A percentile compares a stretch with the other conserved stretches of the same genome.
These are phyloP conservation scores for Auricularia heimuer DNA, from an alignment of 768 basidiomycete species.

Conservation along the genomic window DNA sequence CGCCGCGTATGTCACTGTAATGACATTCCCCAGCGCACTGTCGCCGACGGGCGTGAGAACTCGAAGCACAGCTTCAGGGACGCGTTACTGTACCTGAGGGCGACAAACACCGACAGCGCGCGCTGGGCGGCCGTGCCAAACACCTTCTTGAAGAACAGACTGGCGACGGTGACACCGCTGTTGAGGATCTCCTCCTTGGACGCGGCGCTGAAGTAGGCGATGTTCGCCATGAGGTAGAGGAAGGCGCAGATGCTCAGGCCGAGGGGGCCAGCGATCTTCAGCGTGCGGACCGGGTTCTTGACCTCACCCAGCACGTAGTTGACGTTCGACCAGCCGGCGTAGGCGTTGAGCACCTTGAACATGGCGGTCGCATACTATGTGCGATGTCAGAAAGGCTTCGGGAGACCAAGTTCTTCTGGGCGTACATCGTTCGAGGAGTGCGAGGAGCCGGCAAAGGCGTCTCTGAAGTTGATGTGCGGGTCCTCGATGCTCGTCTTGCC, in stretches of 20 bases:
- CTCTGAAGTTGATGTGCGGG: slow-evolving; percentile 46
- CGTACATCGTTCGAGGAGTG: slow-evolving; percentile 39
- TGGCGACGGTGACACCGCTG: slow-evolving; percentile 46
- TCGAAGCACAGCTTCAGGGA: too few relatives aligned
- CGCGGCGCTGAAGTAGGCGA: slow-evolving; percentile 45
- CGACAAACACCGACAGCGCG: slow-evolving; percentile 48
- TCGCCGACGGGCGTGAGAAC: too few relatives aligned
- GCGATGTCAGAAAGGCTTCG: background rate
- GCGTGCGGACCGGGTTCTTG: slow-evolving; percentile 46
- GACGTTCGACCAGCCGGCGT: slow-evolving; percentile 44
- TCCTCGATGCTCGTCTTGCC: slow-evolving; percentile 47
- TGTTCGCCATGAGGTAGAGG: slow-evolving; percentile 46
- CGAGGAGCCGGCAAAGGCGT: slow-evolving; percentile 48
- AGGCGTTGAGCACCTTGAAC: slow-evolving; percentile 45
- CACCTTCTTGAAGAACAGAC: slow-evolving; percentile 49
- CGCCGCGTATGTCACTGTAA: slow-evolving; percentile 36
- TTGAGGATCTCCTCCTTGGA: slow-evolving; percentile 39
- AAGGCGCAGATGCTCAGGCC: slow-evolving; percentile 43
- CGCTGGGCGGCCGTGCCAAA: slow-evolving; percentile 41
- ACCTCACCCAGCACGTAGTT: slow-evolving; percentile 56
- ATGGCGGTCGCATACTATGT: slow-evolving; percentile 50
- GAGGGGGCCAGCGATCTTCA: slow-evolving; percentile 52
- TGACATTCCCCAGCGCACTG: slow-evolving; percentile 22
- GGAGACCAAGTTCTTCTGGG: background rate
- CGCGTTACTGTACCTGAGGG: slow-evolving; percentile 23